phyloP scores from a whole-genome alignment of 2,329 filamentous ascomycete genomes.

The Diaporthe sp. region DNA sequence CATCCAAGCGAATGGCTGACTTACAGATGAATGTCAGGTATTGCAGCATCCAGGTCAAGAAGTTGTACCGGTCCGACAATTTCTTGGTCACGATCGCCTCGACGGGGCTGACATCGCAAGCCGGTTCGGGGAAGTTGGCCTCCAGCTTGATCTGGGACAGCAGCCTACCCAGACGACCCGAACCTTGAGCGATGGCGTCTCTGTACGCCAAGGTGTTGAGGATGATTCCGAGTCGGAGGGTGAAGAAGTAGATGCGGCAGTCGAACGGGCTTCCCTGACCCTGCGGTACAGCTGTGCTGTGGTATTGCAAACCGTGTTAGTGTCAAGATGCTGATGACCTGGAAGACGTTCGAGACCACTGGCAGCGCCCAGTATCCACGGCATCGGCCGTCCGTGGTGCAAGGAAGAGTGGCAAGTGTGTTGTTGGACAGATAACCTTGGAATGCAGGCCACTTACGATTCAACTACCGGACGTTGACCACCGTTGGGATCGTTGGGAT shows the following conservation, averaged over 20 bases:
- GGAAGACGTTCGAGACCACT: neutral
- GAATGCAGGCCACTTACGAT: neutral
- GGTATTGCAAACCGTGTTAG: neutral
- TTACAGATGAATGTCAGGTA: neutral
- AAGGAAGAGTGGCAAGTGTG: neutral
- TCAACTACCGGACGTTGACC: neutral
- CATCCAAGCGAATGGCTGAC: neutral
- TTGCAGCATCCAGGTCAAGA: neutral
- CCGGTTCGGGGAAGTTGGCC: neutral
- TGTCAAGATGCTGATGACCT: neutral
- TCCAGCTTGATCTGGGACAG: neutral
- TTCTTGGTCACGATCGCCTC: neutral
- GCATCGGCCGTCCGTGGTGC: neutral
- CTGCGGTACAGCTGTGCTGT: neutral
- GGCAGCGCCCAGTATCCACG: neutral
- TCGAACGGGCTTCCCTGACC: neutral
- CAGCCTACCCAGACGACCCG: neutral
- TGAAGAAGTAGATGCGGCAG: slow-evolving; percentile 2
- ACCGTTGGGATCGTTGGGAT: too few species aligned
- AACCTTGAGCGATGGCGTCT: neutral
- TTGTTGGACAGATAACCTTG: too few species aligned
- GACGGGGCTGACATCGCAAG: neutral
- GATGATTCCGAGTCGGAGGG: neutral
- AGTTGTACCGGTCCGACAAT: neutral
- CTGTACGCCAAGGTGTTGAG: neutral